A percentile compares a stretch with the other conserved stretches of the same genome.
These are phyloP conservation scores for Chaetomiaceae sp. DNA, from an alignment of 2,329 filamentous ascomycete species.

Conservation along the genomic window DNA sequence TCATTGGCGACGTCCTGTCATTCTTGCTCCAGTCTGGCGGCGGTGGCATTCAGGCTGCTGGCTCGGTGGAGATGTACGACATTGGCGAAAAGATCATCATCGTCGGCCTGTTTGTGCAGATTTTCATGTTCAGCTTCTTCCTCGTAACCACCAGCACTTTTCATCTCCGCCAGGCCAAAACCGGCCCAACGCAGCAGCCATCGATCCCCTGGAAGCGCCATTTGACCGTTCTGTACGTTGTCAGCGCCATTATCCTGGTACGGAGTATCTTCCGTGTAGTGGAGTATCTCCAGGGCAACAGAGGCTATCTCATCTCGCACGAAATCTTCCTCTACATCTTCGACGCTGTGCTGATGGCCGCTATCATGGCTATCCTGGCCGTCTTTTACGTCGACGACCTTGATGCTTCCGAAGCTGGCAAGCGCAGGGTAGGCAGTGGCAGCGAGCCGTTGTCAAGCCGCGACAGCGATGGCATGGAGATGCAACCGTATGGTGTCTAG, in stretches of 20 bases:
- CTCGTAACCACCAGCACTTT: slow-evolving; percentile 10
- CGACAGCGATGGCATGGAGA: not conserved
- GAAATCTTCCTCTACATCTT: slow-evolving; percentile 43
- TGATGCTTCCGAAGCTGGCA: not conserved
- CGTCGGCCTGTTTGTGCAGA: slow-evolving; percentile 50
- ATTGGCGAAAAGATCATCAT: slow-evolving; percentile 42
- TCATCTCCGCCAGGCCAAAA: not conserved
- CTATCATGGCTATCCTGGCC: slow-evolving; percentile 38
- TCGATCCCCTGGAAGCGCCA: not conserved
- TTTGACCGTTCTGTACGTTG: slow-evolving; percentile 28
- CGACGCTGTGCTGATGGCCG: slow-evolving; percentile 39
- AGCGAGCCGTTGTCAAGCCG: not conserved
- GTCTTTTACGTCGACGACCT: slow-evolving; percentile 1
- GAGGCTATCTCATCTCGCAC: slow-evolving; percentile 38
- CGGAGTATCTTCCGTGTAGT: slow-evolving; percentile 45
- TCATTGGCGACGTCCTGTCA: slow-evolving; percentile 30
- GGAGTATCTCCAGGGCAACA: slow-evolving; percentile 43
- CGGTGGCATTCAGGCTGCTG: not conserved
- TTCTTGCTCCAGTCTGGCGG: slow-evolving; percentile 18
- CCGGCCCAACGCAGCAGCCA: not conserved
- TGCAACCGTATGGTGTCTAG: not conserved
- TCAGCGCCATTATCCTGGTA: slow-evolving; percentile 39
- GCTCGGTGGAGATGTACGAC: slow-evolving; percentile 19
- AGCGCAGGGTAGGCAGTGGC: not conserved
- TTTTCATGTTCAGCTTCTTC: slow-evolving; percentile 48